Conservation (phyloP, 2,329 filamentous ascomycete genomes). For the Byssoonygena ceratinophila region DNA sequence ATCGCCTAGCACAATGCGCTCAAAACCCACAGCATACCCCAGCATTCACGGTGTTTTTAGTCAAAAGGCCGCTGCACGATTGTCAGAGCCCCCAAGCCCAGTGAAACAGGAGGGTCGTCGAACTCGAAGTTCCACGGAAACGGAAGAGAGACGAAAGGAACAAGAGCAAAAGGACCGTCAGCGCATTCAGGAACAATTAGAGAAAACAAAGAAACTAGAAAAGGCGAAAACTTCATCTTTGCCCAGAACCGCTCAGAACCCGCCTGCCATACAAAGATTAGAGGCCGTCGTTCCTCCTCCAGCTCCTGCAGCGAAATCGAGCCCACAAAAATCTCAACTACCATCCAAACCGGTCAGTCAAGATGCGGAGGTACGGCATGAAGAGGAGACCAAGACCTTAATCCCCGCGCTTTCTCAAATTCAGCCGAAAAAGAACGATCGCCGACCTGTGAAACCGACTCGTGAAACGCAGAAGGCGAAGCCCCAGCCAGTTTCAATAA, state of each 20-base stretch:
- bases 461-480: conserved; percentile 38
- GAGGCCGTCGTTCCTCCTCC: conserved; percentile 20
- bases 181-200: conserved; percentile 29
- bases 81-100: conserved; percentile 24
- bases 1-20: conserved; percentile 31
- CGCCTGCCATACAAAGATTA: conserved; percentile 26
- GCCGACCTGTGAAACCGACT: conserved; percentile 36
- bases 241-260: conserved; percentile 28
- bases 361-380: conserved; percentile 25
- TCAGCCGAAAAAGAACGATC: conserved; percentile 29
- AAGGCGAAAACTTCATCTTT: conserved; percentile 24
- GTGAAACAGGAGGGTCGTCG: conserved; percentile 35
- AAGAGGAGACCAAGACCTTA: conserved; percentile 23
- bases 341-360: conserved; percentile 22
- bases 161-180: conserved; percentile 18
- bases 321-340: conserved; percentile 21
- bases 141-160: conserved; percentile 35
- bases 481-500: conserved; percentile 40
- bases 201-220: conserved; percentile 28
- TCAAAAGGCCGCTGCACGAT: conserved; percentile 18
- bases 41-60: conserved; percentile 19
- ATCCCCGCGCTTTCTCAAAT: conserved; percentile 21
- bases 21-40: conserved; percentile 23
- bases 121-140: conserved; percentile 51
- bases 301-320: conserved; percentile 17